Evolutionary conservation across 129 eudicot genomes (phyloP).

Genomic region (Arctium minus): DNA sequence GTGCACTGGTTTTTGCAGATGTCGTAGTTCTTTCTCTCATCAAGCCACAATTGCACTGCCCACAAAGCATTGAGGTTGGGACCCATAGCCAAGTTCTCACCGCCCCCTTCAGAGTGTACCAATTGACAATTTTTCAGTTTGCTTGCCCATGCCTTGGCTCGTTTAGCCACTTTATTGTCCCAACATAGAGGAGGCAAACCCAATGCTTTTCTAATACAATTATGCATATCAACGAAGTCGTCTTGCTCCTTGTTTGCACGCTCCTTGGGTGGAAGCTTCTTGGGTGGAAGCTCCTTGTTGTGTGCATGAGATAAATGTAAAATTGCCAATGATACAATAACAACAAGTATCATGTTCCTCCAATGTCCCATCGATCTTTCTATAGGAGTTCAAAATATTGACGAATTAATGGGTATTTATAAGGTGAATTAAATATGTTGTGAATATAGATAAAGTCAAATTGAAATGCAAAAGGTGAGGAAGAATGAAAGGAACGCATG

Average conservation of each 20-base stretch:
- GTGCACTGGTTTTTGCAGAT: slow-evolving; percentile 26
- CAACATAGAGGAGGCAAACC: slow-evolving; percentile 19
- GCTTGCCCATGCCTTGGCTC: slow-evolving; percentile 18
- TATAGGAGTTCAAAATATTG: not conserved
- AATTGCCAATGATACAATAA: not conserved
- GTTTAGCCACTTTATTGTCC: slow-evolving; percentile 18
- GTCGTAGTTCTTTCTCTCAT: slow-evolving; percentile 24
- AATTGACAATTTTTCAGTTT: slow-evolving; percentile 28
- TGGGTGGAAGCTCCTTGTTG: not conserved
- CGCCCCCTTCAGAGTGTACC: slow-evolving; percentile 39
- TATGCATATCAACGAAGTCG: slow-evolving; percentile 32
- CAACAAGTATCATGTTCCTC: not conserved
- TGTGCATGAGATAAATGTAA: slow-evolving; percentile 13
- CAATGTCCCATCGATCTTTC: not conserved
- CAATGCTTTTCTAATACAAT: slow-evolving; percentile 13
- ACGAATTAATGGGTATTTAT: not conserved
- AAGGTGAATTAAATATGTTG: not conserved
- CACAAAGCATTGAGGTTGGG: slow-evolving; percentile 11
- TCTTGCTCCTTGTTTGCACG: not conserved
- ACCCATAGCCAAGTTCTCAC: slow-evolving; percentile 48
- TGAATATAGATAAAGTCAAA: not conserved
- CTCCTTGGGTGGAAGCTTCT: no score
- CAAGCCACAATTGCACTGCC: slow-evolving; percentile 42
- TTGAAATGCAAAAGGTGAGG: not conserved
- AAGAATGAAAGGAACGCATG: not conserved